These are phyloP conservation scores for Jamesozyma piceae DNA, from an alignment of 805 yeast genomes.

Conservation along the genomic window DNA sequence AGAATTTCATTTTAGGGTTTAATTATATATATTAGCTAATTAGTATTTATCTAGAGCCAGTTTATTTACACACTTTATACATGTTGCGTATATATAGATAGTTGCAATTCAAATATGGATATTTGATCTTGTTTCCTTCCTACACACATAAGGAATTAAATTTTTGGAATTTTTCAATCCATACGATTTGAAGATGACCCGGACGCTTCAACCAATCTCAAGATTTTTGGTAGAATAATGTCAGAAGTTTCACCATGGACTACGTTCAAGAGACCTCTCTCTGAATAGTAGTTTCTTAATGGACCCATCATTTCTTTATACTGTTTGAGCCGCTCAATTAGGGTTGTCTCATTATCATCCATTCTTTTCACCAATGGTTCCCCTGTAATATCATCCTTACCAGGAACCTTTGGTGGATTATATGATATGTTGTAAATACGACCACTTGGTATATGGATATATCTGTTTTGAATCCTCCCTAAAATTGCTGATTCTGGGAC, in stretches of 20 bases:
- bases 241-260: conserved; percentile 78
- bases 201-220: conserved; percentile 1
- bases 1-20: conserved; percentile 47
- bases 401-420: conserved; percentile 80
- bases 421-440: conserved; percentile 77
- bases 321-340: conserved; percentile 53
- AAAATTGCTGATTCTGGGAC: conserved; percentile 82
- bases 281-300: conserved; percentile 50
- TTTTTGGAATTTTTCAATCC: neutral
- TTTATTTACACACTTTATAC: too few species aligned
- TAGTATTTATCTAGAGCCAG: neutral
- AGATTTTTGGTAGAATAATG: conserved; percentile 66
- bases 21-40: neutral
- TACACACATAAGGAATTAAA: too few species aligned
- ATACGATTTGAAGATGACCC: neutral
- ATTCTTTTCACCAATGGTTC: conserved; percentile 71
- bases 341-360: conserved; percentile 73
- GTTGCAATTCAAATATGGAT: too few species aligned
- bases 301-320: conserved; percentile 56
- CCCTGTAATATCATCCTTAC: conserved; percentile 81
- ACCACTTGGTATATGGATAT: conserved; percentile 79
- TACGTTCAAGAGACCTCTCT: conserved; percentile 40
- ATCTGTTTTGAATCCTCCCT: conserved; percentile 73
- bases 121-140: too few species aligned
- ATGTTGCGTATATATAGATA: too few species aligned